Percentiles rank a stretch among this genome's conserved stretches.
These are phyloP conservation scores for Malbranchea cinnamomea DNA, from an alignment of 2,329 filamentous ascomycete genomes.

Conservation along the genomic window DNA sequence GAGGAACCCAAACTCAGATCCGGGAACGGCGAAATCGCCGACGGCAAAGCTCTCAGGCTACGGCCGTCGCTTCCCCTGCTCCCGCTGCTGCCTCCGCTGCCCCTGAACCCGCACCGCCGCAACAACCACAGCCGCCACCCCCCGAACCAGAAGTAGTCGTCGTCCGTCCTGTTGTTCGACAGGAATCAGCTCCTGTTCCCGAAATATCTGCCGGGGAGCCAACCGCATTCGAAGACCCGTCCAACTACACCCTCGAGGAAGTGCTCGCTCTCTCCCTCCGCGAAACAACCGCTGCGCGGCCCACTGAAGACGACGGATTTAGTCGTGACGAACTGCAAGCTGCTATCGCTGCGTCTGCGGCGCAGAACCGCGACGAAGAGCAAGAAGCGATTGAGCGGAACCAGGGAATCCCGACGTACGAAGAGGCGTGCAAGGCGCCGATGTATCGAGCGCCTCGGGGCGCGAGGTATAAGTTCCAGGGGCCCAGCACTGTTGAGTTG, in stretches of 20 bases:
- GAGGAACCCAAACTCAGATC: too few species aligned
- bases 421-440: conserved; percentile 9
- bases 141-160: too few species aligned
- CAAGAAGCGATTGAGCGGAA: conserved; percentile 11
- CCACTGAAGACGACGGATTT: conserved; percentile 2
- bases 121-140: too few species aligned
- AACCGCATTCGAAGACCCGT: background rate
- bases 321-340: conserved; percentile 8
- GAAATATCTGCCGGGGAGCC: background rate
- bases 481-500: conserved; percentile 6
- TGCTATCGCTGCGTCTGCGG: conserved; percentile 10
- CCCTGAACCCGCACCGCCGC: too few species aligned
- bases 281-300: conserved; percentile 6
- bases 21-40: too few species aligned
- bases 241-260: conserved; percentile 7
- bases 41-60: too few species aligned
- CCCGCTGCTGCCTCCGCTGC: too few species aligned
- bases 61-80: too few species aligned
- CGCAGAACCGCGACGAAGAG: conserved; percentile 9
- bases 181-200: too few species aligned
- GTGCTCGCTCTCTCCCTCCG: conserved; percentile 7
- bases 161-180: too few species aligned
- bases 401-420: conserved; percentile 10
- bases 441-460: conserved; percentile 7
- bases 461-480: conserved; percentile 11